Evolutionary conservation across 495 filamentous ascomycete species (phyloP).

Genomic region (Penicillium roqueforti): DNA sequence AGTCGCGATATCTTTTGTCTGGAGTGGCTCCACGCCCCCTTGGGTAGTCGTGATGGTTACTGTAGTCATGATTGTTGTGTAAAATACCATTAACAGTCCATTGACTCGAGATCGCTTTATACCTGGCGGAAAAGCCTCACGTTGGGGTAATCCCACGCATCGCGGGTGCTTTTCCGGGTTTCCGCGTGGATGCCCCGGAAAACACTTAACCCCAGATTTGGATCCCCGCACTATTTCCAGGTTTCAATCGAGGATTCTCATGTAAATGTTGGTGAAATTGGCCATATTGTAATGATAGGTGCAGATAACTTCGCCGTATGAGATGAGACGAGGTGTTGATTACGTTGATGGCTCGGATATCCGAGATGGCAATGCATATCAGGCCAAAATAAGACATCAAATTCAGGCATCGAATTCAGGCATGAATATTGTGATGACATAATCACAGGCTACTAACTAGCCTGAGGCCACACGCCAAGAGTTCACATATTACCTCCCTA

Average conservation of each 20-base stretch:
- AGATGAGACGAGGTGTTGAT: neutral
- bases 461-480: no score
- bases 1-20: constrained; percentile 19
- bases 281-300: neutral
- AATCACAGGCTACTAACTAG: no score
- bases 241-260: no score
- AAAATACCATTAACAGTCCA: neutral
- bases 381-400: no score
- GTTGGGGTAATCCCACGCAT: constrained; percentile 5
- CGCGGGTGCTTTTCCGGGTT: constrained; percentile 9
- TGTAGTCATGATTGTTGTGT: constrained; percentile 13
- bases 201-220: neutral
- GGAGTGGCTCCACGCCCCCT: constrained; percentile 5
- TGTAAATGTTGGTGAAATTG: neutral
- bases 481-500: no score
- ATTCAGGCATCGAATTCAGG: no score
- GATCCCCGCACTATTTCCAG: neutral
- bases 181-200: constrained; percentile 9
- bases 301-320: neutral
- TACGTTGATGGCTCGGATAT: neutral
- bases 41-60: constrained; percentile 14
- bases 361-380: neutral
- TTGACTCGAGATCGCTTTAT: constrained; percentile 6
- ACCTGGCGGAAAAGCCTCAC: neutral
- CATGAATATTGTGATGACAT: no score